Conservation (phyloP, 768 basidiomycete species). For the Mycena belliarum region DNA sequence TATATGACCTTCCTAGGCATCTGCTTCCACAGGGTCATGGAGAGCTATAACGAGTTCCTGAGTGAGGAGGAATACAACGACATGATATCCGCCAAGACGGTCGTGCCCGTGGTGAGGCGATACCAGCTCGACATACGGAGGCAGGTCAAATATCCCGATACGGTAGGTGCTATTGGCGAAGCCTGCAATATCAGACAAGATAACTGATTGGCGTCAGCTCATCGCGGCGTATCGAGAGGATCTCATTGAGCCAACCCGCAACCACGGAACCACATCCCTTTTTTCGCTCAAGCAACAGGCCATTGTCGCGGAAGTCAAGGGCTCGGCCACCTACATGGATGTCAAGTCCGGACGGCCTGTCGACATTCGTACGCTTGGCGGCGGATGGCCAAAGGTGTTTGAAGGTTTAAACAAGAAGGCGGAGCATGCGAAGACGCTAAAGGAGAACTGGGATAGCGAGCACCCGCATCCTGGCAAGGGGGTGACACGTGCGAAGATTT, state of each 20-base stretch:
- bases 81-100: background rate
- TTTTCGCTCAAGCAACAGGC: slow-evolving; percentile 7
- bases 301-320: slow-evolving; percentile 1
- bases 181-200: no score
- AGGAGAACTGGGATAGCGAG: no score
- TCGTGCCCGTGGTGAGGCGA: background rate
- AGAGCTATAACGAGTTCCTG: background rate
- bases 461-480: no score
- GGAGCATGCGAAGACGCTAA: no score
- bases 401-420: no score
- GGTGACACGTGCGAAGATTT: no score
- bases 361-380: no score
- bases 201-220: background rate
- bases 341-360: no score
- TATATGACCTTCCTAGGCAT: background rate
- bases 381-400: no score
- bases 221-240: background rate
- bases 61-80: slow-evolving; percentile 5
- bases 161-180: background rate
- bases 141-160: background rate
- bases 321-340: background rate
- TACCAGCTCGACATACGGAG: background rate
- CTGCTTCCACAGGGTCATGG: background rate
- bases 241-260: background rate
- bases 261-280: background rate